Evolutionary conservation across 139 green algal genomes (phyloP), one percentile per base, ranked within the genome.

Genomic region (Coelastrella sp.): DNA sequence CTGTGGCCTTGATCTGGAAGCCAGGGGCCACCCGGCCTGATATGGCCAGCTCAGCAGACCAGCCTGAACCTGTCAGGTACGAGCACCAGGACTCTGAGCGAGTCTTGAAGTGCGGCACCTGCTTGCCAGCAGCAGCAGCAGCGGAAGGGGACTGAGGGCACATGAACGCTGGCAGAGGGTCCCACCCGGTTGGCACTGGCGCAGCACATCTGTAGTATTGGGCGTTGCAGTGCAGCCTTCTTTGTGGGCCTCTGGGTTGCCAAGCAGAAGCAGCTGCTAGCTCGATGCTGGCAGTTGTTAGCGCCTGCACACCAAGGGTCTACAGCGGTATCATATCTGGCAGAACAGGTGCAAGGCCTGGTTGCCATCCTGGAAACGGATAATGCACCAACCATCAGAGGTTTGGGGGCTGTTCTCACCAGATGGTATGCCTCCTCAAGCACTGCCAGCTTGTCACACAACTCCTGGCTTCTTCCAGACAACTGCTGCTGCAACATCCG

Each of bases 1-100:
- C 88, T 10, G 82, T 82, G 0, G 91, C 92, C 4, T 87, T 78
- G 20, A 94, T 93, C 78, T 94, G 92, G 72, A 93, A 93, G 58
- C 68, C 78, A 22, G 59, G 74, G 78, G 87, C 78, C 65, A 89
- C 12, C 81, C 35, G 60, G 0, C 6, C 22, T 19, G 76, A 24
- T 20, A 91, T 22, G 57, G 60, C 12, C 74, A 91, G 66, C 84
- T 93, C 92, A n/a, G 73, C 59, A 19, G 11, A 7, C 92, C 92
- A 94, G 19, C 8, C 92, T 35, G 56, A 8, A 6, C 74, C 86
- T 7, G 27, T 27, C 5, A 93, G 57, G 81, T 92, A 89, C 10
- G 75, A 14, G 5, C 49, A 20, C 92, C 92, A 94, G 78, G 60
- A 75, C n/a, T 86, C 59, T 7, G 24, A 8, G 15, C 57, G 20